Base-by-base conservation (phyloP, 495 filamentous ascomycete species). In the Xylaria intraflava region DNA sequence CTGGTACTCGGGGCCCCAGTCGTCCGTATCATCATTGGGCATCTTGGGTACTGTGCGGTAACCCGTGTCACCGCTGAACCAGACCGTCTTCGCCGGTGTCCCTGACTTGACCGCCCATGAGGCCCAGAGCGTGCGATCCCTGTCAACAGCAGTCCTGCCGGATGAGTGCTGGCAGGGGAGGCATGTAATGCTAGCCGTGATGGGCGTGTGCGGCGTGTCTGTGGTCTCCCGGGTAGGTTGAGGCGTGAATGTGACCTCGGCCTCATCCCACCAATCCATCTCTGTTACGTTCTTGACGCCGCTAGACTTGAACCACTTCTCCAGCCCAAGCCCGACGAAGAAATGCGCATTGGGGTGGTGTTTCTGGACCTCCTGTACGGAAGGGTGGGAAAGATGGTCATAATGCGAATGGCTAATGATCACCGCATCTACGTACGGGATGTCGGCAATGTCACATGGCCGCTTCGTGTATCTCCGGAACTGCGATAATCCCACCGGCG, bases 401-500 rank as follows among this genome's bases (percentile, higher is more conserved):
- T 98, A 96, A 69, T 96, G 92, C 50, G 85, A 90, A 63, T 97
- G 93, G 7, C 84, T 89, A 52, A 98, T 97, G 27, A 95, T 78
- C 2, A 97, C 90, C 1, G 86, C 85, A 60, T 98, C 93, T 50
- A 98, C 83, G 23, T 77, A 69, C 6, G 91, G 93, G 9, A 98
- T 78, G 57, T 95, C 89, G 31, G 79, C 76, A 56, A 95, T 81
- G 30, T 84, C 55, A 62, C 90, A 95, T 2, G 93, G 88, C 49
- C 78, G 76, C 48, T 85, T 75, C 0, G 93, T 95, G 67, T 83
- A 95, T 45, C 93, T 77, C 70, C 87, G 90, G 0, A 92, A 89
- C 0, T 87, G 83, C 33, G 87, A 44, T 66, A 81, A 83, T 23
- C 76, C 76, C 59, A 89, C 77, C 1, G 92, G 93, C 20, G 82